Conservation (phyloP, 306 rosid genomes). For the Trifolium pratense region DNA sequence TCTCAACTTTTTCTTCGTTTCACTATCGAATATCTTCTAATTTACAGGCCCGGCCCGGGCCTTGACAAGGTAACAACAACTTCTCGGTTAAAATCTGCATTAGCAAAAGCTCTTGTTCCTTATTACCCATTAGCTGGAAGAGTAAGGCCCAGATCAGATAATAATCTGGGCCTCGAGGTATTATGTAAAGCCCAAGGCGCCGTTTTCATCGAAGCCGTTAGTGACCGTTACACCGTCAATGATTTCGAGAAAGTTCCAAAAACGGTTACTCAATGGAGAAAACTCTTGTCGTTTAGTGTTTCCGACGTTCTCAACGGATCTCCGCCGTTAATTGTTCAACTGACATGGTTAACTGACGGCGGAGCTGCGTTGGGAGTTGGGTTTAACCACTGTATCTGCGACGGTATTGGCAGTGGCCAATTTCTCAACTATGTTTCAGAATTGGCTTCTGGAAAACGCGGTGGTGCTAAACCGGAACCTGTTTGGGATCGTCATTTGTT, state of each 20-base stretch:
- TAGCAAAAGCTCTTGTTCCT: conserved; percentile 65
- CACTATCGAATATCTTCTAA: conserved; percentile 74
- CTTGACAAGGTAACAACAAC: conserved; percentile 39
- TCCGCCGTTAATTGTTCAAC: conserved; percentile 75
- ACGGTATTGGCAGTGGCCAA: conserved; percentile 79
- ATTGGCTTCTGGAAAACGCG: conserved; percentile 49
- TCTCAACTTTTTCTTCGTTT: conserved; percentile 93
- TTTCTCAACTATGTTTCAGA: conserved; percentile 70
- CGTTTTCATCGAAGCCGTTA: conserved; percentile 69
- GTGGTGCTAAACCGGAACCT: conserved; percentile 44
- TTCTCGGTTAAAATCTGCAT: conserved; percentile 58
- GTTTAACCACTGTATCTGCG: conserved; percentile 74
- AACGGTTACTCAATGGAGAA: conserved; percentile 64
- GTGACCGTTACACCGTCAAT: conserved; percentile 40
- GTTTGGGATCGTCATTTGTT: conserved; percentile 84
- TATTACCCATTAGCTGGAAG: conserved; percentile 79
- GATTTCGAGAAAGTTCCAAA: conserved; percentile 71
- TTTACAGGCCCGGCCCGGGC: conserved; percentile 52
- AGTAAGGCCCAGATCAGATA: conserved; percentile 51
- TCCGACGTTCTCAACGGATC: conserved; percentile 76
- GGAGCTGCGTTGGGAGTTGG: conserved; percentile 75
- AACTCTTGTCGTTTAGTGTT: conserved; percentile 63
- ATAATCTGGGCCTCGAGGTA: conserved; percentile 61
- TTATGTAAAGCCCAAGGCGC: conserved; percentile 77
- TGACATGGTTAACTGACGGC: conserved; percentile 84